These are phyloP conservation scores for Termitomyces sp. DNA, from an alignment of 768 basidiomycete genomes.

Conservation along the genomic window DNA sequence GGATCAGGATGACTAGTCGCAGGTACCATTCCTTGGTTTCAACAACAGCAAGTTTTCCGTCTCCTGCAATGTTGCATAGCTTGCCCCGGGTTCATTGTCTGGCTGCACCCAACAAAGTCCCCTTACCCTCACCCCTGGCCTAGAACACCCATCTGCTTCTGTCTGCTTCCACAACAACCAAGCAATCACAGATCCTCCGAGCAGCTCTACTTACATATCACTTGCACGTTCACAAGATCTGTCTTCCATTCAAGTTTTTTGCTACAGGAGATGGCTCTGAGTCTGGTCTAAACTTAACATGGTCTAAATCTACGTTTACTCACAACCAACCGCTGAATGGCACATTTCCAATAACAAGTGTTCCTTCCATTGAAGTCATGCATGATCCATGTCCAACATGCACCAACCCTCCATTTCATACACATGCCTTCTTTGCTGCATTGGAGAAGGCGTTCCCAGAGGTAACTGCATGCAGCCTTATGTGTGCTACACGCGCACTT, in stretches of 20 bases:
- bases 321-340: constrained; percentile 11
- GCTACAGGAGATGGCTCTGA: constrained; percentile 5
- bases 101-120: constrained; percentile 4
- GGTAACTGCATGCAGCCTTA: constrained; percentile 70
- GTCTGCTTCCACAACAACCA: constrained; percentile 14
- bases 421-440: constrained; percentile 69
- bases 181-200: constrained; percentile 13
- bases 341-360: constrained; percentile 11
- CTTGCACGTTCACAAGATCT: constrained; percentile 12
- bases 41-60: constrained; percentile 11
- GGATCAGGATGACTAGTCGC: no score
- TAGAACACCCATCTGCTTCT: constrained; percentile 1
- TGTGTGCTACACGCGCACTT: constrained; percentile 79
- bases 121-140: not conserved
- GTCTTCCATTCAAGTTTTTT: constrained; percentile 6
- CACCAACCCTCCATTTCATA: constrained; percentile 76
- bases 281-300: constrained; percentile 3
- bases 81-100: constrained; percentile 13
- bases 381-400: constrained; percentile 36
- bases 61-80: constrained; percentile 12
- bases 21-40: no score
- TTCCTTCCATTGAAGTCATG: constrained; percentile 16
- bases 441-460: constrained; percentile 75
- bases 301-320: constrained; percentile 7
- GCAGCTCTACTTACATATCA: constrained; percentile 6